Base-by-base conservation (phyloP, 2,329 filamentous ascomycete genomes). In the Fusarium foetens region DNA sequence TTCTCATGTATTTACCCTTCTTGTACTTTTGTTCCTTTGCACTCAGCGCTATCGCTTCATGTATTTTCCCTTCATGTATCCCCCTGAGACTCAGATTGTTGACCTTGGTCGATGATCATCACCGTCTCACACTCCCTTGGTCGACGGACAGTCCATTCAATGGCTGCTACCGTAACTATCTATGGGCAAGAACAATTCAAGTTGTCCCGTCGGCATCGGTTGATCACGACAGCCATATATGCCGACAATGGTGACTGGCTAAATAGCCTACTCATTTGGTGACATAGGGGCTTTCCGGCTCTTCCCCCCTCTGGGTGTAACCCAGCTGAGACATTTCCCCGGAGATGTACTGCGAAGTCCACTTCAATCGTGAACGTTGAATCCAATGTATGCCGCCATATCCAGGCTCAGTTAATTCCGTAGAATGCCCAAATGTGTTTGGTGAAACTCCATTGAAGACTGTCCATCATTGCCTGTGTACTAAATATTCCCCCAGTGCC, bases 81-180 rank as follows among this genome's bases (percentile, higher is more conserved):
- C 62, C 12, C 39, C 3, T 6, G 62, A 67, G 62, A 67, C 53
- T 61, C 64, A 53, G 64, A 66, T 42, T 66, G n/a, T 52, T 67
- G 38, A 66, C 39, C 46, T 36, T 60, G 41, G 39, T 67, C 35
- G 35, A 46, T 67, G 46, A 66, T 66, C 63, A 67, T 67, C 64
- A 67, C 62, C 3, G 46, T 66, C 64, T 52, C 45, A 17, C 23
- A 36, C 4, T 27, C 52, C 61, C 27, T 19, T 10, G 6, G 3
- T 4, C 8, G 8, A 10, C 52, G 53, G 38, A 48, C 46, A 39
- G 63, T 25, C 35, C 17, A 52, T 9, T 25, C 16, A 45, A 67
- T 67, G 64, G 53, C 64, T 48, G 10, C 1, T 10, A 33, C 29
- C 29, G 53, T 48, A 2, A 45, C 29, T 4, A 8, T 0, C 1